phyloP scores from a whole-genome alignment of 2,329 filamentous ascomycete genomes.

The Beauveria sp. region DNA sequence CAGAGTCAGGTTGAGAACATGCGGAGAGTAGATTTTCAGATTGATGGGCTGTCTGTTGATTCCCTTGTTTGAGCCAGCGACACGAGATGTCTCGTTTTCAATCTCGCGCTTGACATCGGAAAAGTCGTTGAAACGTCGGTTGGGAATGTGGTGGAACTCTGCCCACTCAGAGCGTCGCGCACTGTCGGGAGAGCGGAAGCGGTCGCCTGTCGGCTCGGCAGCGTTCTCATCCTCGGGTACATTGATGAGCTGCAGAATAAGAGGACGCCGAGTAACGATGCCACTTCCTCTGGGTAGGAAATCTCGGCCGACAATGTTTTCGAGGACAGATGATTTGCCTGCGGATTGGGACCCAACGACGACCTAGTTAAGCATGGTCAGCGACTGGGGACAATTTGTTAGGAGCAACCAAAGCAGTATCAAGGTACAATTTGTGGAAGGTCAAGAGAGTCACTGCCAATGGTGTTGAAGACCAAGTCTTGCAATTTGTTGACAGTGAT shows the following conservation, averaged over 20 bases:
- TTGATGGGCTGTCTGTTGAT: conserved; percentile 98
- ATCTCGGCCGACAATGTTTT: conserved; percentile 97
- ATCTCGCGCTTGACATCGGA: conserved; percentile 91
- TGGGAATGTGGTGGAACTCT: conserved; percentile 92
- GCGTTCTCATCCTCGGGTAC: conserved; percentile 69
- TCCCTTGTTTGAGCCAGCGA: conserved; percentile 91
- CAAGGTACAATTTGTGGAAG: conserved; percentile 87
- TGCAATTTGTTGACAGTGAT: conserved; percentile 96
- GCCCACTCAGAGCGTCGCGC: conserved; percentile 68
- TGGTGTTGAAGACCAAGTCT: conserved; percentile 98
- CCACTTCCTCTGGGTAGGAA: conserved; percentile 94
- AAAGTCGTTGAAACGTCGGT: conserved; percentile 85
- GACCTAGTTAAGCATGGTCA: conserved; percentile 50
- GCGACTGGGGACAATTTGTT: conserved; percentile 4
- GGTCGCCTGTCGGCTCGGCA: conserved; percentile 56
- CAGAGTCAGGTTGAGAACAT: conserved; percentile 91
- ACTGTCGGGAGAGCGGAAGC: conserved; percentile 71
- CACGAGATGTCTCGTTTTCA: conserved; percentile 89
- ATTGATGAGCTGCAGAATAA: conserved; percentile 98
- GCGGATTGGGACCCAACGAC: conserved; percentile 98
- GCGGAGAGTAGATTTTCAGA: conserved; percentile 94
- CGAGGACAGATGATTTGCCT: conserved; percentile 95
- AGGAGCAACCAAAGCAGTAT: not conserved
- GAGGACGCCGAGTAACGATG: conserved; percentile 87
- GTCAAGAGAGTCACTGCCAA: conserved; percentile 96